Percentiles rank a stretch among this genome's conserved stretches.
Evolutionary conservation across 2,329 filamentous ascomycete species (phyloP).

Genomic region (Alternaria ventricosa): DNA sequence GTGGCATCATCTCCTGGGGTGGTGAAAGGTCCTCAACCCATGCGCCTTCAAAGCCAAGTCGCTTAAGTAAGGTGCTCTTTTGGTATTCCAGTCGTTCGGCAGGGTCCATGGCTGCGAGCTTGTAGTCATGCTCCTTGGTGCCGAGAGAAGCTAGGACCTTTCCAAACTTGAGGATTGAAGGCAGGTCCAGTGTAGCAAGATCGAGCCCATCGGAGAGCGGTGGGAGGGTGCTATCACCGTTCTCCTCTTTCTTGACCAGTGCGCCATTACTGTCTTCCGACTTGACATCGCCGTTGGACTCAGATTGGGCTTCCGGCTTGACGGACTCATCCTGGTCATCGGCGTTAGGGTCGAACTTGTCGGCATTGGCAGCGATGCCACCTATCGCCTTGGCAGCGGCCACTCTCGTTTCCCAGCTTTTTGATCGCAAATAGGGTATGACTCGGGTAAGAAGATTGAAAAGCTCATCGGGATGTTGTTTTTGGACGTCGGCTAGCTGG

Average conservation of each 20-base stretch:
- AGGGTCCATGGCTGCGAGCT: conserved; percentile 80
- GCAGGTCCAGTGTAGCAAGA: conserved; percentile 77
- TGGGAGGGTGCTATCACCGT: conserved; percentile 52
- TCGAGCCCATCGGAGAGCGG: conserved; percentile 68
- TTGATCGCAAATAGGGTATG: conserved; percentile 92
- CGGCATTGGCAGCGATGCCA: conserved; percentile 89
- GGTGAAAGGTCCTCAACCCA: conserved; percentile 84
- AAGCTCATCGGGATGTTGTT: conserved; percentile 94
- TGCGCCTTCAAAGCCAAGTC: conserved; percentile 84
- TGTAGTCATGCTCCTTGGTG: conserved; percentile 83
- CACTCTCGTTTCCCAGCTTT: conserved; percentile 95
- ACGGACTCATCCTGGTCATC: conserved; percentile 68
- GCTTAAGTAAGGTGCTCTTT: conserved; percentile 83
- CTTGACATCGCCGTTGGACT: conserved; percentile 59
- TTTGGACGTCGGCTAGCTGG: conserved; percentile 96
- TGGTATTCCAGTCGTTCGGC: conserved; percentile 81
- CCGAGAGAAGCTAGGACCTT: conserved; percentile 83
- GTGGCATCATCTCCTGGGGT: conserved; percentile 63
- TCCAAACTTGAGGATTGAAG: conserved; percentile 80
- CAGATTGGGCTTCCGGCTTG: conserved; percentile 55
- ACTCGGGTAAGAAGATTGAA: conserved; percentile 94
- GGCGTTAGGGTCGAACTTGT: conserved; percentile 85
- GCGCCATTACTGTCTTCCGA: conserved; percentile 59
- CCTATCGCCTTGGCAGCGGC: conserved; percentile 94
- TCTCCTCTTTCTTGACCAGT: conserved; percentile 57